Base-by-base conservation (phyloP, 192 early-diverging fungal genomes). In the Coemansia sp. region DNA sequence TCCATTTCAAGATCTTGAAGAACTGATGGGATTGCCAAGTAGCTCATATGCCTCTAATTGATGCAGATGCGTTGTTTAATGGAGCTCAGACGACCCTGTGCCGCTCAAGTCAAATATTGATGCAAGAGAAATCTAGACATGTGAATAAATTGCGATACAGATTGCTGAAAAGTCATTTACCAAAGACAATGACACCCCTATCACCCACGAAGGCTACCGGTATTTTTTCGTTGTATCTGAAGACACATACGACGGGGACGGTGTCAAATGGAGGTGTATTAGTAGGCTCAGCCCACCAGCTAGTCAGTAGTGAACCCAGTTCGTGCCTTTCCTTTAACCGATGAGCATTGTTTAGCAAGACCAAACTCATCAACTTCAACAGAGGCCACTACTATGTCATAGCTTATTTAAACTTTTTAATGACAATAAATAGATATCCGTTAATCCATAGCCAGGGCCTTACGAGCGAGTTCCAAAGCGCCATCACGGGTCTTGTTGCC, bases 401-500 rank as follows among this genome's bases (percentile, higher is more conserved):
- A 31, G 31, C 4, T 4, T 31, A 31, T 3, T 20, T 45, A 20
- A 18, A 4, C 5, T 45, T 42, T 45, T 45, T 20, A 45, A 20
- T n/a, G 8, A 45, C 43, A 20, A 20, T 21, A 20, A 8, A 45
- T 9, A 8, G n/a, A 9, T 13, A 50, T 26, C 13, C 48, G 10
- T 37, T 63, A 79, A 34, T 79, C 72, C 69, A 79, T 79, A 5
- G 72, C 74, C 43, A 79, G 51, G 9, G 77, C 71, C 69, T 79
- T 79, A 71, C 77, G 77, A 46, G 77, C 77, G 62, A 79, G 77
- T 35, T 66, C 89, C 60, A 91, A 65, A 0, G 88, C 93, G 34
- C 91, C 93, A 33, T 91, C 89, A 37, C 86, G 78, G 34, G 91
- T 90, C 85, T 88, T 85, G 80, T 93, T 86, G 39, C 91, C 91